Percentiles rank a stretch among this genome's conserved stretches.
phyloP scores from a whole-genome alignment of 371 early-diverging fungal species.

The Syncephalastrum contaminatum region DNA sequence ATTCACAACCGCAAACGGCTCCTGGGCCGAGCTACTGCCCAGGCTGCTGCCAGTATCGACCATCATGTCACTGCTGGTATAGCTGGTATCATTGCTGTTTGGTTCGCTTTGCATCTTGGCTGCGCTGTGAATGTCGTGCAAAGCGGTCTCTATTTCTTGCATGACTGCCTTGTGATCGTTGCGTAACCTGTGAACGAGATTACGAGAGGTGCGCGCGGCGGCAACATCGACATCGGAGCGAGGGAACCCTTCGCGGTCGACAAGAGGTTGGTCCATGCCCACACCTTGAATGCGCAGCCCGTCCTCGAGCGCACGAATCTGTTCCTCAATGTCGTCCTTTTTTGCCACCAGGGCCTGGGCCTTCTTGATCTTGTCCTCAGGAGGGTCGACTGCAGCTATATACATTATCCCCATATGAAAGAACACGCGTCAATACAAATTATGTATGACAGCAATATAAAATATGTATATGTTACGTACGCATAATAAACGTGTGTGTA shows the following conservation, averaged over 20 bases:
- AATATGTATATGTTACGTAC: too few relatives aligned
- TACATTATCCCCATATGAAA: constrained; percentile 25
- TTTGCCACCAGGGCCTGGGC: constrained; percentile 60
- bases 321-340: constrained; percentile 62
- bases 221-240: constrained; percentile 86
- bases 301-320: constrained; percentile 54
- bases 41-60: constrained; percentile 5
- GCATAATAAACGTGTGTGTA: too few relatives aligned
- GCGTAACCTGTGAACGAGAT: constrained; percentile 58
- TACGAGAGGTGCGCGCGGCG: constrained; percentile 55
- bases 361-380: constrained; percentile 29
- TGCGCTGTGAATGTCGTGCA: constrained; percentile 66
- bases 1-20: constrained; percentile 80
- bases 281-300: constrained; percentile 63
- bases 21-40: neutral
- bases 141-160: constrained; percentile 64
- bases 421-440: constrained; percentile 22
- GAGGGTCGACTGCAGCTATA: constrained; percentile 20
- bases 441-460: too few relatives aligned
- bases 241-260: constrained; percentile 83
- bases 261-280: constrained; percentile 69
- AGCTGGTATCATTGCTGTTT: neutral
- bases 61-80: constrained; percentile 13
- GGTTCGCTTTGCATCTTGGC: constrained; percentile 14
- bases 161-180: constrained; percentile 77